Conservation (phyloP, 2,329 filamentous ascomycete genomes). For the Arthrobotrys sphaeroides region DNA sequence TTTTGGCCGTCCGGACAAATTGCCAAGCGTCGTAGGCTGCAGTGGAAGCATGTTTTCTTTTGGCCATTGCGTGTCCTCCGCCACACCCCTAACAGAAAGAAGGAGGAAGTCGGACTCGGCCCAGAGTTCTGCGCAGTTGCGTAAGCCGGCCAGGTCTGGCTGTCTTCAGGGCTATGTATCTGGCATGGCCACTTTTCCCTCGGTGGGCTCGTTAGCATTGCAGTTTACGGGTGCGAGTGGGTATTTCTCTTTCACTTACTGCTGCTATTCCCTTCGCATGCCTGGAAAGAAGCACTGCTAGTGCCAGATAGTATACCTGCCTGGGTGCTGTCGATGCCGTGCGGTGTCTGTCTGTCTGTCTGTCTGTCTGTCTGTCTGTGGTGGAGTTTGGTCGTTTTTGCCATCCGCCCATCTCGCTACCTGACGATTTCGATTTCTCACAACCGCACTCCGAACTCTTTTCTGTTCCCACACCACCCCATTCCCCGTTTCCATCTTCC, state of each 20-base stretch:
- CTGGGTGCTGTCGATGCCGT: not conserved
- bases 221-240: not conserved
- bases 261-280: no score
- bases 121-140: slow-evolving; percentile 50
- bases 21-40: slow-evolving; percentile 52
- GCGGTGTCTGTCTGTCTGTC: not conserved
- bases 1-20: slow-evolving; percentile 34
- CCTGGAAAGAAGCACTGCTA: not conserved
- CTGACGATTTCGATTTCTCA: slow-evolving; percentile 35
- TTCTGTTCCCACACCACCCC: no score
- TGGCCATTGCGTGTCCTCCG: slow-evolving; percentile 54
- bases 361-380: not conserved
- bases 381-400: not conserved
- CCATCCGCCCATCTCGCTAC: not conserved
- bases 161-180: slow-evolving; percentile 36
- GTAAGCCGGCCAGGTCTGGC: slow-evolving; percentile 36
- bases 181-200: slow-evolving; percentile 28
- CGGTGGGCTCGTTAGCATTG: not conserved
- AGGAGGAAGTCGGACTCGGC: slow-evolving; percentile 24
- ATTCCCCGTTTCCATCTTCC: no score
- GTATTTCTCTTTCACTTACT: slow-evolving; percentile 2
- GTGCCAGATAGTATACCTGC: not conserved
- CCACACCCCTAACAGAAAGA: slow-evolving; percentile 38
- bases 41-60: slow-evolving; percentile 48
- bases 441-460: not conserved